phyloP scores from a whole-genome alignment of 192 early-diverging fungal species.

The Lobosporangium transversale region DNA sequence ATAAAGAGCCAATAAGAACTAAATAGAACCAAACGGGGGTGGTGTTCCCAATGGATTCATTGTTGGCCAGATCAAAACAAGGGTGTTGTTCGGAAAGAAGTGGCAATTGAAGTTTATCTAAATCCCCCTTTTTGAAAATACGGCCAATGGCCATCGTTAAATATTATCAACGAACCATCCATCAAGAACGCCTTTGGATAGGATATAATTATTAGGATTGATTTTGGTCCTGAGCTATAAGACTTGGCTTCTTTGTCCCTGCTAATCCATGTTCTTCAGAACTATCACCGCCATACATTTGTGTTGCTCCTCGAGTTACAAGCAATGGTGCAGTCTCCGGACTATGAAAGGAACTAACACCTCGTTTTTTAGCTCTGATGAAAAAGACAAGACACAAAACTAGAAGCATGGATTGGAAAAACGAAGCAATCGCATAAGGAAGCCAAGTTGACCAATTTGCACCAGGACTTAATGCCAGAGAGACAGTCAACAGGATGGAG shows the following conservation, averaged over 20 bases:
- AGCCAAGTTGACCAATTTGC: constrained; percentile 94
- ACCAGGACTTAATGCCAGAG: constrained; percentile 77
- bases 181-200: no score
- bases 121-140: no score
- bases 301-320: neutral
- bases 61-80: no score
- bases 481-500: constrained; percentile 77
- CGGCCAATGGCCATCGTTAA: no score
- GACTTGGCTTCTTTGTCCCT: neutral
- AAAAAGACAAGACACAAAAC: constrained; percentile 75
- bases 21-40: no score
- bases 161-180: no score
- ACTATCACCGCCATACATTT: neutral
- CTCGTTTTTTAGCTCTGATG: constrained; percentile 61
- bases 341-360: constrained; percentile 30
- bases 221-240: no score
- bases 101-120: no score
- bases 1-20: no score
- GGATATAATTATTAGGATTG: no score
- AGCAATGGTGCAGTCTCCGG: constrained; percentile 18
- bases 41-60: no score
- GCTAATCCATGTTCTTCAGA: neutral
- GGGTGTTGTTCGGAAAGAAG: no score
- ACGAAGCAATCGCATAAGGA: constrained; percentile 79
- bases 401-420: constrained; percentile 82